A percentile compares a stretch with the other conserved stretches of the same genome.
phyloP scores from a whole-genome alignment of 2,329 filamentous ascomycete genomes.

The Blastomyces gilchristii region DNA sequence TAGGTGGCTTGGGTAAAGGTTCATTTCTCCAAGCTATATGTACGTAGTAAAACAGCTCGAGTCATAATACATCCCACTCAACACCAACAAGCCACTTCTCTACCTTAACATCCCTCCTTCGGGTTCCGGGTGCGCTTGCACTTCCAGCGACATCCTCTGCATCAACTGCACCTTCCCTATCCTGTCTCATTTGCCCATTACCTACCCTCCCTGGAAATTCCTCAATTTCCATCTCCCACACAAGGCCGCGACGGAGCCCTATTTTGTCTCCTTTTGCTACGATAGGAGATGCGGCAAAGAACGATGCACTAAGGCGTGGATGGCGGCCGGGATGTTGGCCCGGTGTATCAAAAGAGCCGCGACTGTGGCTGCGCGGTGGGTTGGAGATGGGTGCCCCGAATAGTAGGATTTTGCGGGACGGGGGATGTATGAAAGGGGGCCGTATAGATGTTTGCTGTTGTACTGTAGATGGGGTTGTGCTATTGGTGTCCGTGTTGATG shows the following conservation, averaged over 20 bases:
- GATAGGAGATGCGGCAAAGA: too few relatives aligned
- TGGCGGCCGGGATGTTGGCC: background rate
- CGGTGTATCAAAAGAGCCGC: constrained; percentile 10
- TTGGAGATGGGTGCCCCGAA: constrained; percentile 10
- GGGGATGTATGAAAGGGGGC: background rate
- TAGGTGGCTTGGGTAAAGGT: too few relatives aligned
- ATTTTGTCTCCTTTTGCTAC: constrained; percentile 15
- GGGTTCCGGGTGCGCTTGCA: background rate
- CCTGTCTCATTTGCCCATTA: background rate
- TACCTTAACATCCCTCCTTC: background rate
- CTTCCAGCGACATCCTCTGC: background rate
- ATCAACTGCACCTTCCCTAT: background rate
- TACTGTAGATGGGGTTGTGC: background rate
- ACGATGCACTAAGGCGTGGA: background rate
- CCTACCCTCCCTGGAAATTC: background rate
- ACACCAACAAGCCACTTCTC: constrained; percentile 29
- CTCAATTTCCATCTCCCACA: constrained; percentile 29
- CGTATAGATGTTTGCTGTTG: background rate
- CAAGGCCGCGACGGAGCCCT: constrained; percentile 25
- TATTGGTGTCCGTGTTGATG: background rate
- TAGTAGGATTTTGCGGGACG: constrained; percentile 8
- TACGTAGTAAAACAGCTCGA: too few relatives aligned
- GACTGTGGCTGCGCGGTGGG: background rate
- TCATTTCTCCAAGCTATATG: too few relatives aligned
- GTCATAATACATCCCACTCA: constrained; percentile 30